Percentiles rank a stretch among this genome's conserved stretches.
phyloP scores from a whole-genome alignment of 768 basidiomycete species.

The Boletus reticuloceps region DNA sequence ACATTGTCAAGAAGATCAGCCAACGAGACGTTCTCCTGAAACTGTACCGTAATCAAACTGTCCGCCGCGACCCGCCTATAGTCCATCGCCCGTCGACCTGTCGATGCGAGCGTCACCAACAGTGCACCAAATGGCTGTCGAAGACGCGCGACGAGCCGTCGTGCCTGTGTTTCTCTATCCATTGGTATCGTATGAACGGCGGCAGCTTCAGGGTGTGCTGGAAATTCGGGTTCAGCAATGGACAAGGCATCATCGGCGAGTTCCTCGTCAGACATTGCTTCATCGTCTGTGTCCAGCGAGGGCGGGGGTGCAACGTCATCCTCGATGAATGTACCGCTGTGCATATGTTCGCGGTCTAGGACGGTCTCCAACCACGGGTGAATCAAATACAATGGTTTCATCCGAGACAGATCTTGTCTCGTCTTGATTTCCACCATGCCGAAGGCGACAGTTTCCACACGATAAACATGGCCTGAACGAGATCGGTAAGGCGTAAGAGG shows the following conservation, averaged over 20 bases:
- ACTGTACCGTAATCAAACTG: background rate
- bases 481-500: background rate
- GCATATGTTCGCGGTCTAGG: background rate
- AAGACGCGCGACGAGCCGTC: background rate
- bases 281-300: background rate
- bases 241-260: background rate
- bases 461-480: background rate
- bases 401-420: background rate
- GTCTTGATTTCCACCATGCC: background rate
- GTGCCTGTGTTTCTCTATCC: background rate
- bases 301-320: background rate
- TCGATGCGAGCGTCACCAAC: background rate
- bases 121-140: constrained; percentile 1
- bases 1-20: background rate
- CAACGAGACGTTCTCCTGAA: background rate
- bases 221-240: background rate
- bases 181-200: background rate
- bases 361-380: constrained; percentile 5
- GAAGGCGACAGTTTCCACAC: background rate
- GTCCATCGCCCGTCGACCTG: background rate
- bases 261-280: background rate
- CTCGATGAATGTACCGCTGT: background rate
- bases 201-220: too few species aligned
- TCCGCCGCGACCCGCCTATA: constrained; percentile 7
- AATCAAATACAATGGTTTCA: background rate